These are phyloP conservation scores for Collybia sp. DNA, from an alignment of 768 basidiomycete species.

Conservation along the genomic window DNA sequence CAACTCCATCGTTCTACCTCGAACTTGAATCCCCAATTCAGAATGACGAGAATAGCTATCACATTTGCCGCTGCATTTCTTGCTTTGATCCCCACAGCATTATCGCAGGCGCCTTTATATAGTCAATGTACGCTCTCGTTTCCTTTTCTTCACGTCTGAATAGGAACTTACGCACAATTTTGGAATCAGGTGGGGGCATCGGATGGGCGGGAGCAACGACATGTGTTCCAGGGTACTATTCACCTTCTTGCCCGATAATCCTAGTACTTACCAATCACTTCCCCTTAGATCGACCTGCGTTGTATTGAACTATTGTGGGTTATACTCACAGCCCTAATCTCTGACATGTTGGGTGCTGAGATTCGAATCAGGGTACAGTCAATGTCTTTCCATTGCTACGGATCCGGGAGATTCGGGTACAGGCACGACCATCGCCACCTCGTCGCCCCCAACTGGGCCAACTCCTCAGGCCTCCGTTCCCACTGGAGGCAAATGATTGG, in stretches of 20 bases:
- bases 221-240: constrained; percentile 32
- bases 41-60: neutral
- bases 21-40: neutral
- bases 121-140: constrained; percentile 11
- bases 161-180: neutral
- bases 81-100: constrained; percentile 3
- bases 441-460: constrained; percentile 13
- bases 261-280: neutral
- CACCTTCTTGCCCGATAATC: neutral
- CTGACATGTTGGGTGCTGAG: neutral
- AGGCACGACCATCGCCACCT: constrained; percentile 2
- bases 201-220: constrained; percentile 37
- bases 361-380: constrained; percentile 29
- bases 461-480: constrained; percentile 13
- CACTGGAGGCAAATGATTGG: constrained; percentile 39
- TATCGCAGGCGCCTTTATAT: constrained; percentile 12
- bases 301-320: constrained; percentile 22
- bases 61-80: constrained; percentile 4
- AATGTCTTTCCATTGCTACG: constrained; percentile 30
- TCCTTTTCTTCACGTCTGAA: neutral
- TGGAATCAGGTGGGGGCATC: constrained; percentile 13
- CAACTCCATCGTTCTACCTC: neutral
- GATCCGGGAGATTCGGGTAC: neutral
- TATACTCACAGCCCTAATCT: neutral
- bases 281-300: constrained; percentile 18